A percentile compares a stretch with the other conserved stretches of the same genome.
These are phyloP conservation scores for Mucor saturninus DNA, from an alignment of 371 early-diverging fungal species.

Conservation along the genomic window DNA sequence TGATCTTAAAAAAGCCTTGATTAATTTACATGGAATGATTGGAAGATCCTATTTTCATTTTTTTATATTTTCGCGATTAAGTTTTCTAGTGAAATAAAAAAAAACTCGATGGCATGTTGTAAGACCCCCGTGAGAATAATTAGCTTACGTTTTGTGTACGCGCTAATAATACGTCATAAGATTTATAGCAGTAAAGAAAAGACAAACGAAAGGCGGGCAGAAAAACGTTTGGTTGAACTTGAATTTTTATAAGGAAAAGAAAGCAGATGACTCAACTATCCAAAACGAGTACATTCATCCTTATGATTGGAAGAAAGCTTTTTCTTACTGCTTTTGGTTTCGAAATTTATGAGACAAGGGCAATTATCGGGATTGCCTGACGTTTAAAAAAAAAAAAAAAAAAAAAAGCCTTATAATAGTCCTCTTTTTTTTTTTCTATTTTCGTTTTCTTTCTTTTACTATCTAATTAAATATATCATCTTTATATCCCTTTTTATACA, in stretches of 20 bases:
- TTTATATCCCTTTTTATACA: background rate
- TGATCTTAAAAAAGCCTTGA: background rate
- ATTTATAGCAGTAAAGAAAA: background rate
- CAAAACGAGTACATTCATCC: background rate
- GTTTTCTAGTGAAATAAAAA: background rate
- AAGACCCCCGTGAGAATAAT: background rate
- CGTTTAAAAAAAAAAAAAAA: background rate
- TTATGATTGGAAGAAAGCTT: conserved; percentile 1
- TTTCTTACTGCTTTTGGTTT: background rate
- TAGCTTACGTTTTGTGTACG: background rate
- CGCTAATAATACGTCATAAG: background rate
- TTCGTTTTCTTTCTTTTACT: background rate
- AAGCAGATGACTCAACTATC: conserved; percentile 1
- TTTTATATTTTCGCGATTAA: background rate
- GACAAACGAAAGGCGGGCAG: background rate
- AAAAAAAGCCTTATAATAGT: background rate
- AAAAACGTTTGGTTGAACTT: background rate
- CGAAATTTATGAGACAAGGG: background rate
- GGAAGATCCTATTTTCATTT: background rate
- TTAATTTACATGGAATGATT: conserved; percentile 2
- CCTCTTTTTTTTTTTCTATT: conserved; percentile 5
- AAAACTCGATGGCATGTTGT: background rate
- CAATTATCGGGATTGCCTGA: too few species aligned
- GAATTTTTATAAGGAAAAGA: background rate
- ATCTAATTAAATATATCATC: background rate